A percentile compares a stretch with the other conserved stretches of the same genome.
These are phyloP conservation scores for Dendrocalamus sinicus DNA, from an alignment of 176 grass and related monocot genomes.

Conservation along the genomic window DNA sequence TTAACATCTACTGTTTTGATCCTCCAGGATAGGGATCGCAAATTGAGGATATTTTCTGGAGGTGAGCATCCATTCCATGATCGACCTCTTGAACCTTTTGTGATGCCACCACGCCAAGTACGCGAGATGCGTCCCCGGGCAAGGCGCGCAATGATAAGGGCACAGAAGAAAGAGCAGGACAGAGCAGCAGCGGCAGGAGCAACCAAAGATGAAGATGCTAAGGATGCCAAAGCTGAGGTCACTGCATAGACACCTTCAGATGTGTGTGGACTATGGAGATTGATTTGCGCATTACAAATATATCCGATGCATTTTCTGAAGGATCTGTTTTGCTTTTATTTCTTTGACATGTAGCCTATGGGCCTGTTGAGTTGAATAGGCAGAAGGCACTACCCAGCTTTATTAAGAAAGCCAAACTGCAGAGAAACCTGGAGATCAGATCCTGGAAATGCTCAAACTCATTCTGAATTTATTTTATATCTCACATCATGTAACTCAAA, in stretches of 20 bases:
- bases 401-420: background rate
- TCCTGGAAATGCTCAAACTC: background rate
- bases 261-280: background rate
- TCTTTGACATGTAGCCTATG: constrained; percentile 7
- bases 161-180: constrained; percentile 89
- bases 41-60: constrained; percentile 82
- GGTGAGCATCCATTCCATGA: constrained; percentile 80
- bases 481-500: background rate
- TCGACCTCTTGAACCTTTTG: constrained; percentile 61
- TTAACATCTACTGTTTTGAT: constrained; percentile 12
- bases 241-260: constrained; percentile 37
- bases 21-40: constrained; percentile 83
- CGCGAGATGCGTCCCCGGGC: constrained; percentile 84
- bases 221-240: constrained; percentile 41
- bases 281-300: background rate
- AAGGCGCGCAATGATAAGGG: constrained; percentile 74
- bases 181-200: constrained; percentile 5
- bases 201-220: constrained; percentile 60
- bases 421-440: background rate
- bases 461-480: constrained; percentile 4
- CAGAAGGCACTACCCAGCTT: background rate
- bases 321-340: background rate
- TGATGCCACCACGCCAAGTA: constrained; percentile 81
- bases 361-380: background rate
- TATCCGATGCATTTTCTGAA: background rate